Evolutionary conservation across 129 eudicot species (phyloP).

Genomic region (Helianthus tuberosus): DNA sequence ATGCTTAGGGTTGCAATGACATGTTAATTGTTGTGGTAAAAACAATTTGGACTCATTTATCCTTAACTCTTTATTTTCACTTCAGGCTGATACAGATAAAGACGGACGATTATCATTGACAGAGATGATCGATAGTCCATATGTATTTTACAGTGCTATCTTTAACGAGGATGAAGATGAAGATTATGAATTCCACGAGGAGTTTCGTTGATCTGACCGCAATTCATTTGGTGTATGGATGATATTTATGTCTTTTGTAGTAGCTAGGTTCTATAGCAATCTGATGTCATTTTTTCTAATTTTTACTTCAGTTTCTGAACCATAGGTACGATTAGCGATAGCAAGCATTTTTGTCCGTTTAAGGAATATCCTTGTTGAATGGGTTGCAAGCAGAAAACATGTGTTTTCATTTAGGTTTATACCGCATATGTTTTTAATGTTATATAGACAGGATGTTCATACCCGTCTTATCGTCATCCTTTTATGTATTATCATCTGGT

Average conservation of each 20-base stretch:
- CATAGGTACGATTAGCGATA: slow-evolving; percentile 8
- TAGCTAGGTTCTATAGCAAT: slow-evolving; percentile 27
- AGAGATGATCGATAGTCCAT: slow-evolving; percentile 85
- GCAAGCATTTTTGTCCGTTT: neutral
- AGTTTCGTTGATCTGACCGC: slow-evolving; percentile 57
- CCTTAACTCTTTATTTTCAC: slow-evolving; percentile 1
- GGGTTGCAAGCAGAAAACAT: neutral
- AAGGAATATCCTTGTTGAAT: neutral
- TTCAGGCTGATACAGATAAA: slow-evolving; percentile 88
- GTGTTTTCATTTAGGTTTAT: neutral
- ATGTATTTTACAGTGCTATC: slow-evolving; percentile 85
- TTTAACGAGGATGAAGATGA: slow-evolving; percentile 83
- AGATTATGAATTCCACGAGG: slow-evolving; percentile 77
- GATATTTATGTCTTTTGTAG: slow-evolving; percentile 28
- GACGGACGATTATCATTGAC: slow-evolving; percentile 72
- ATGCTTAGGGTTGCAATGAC: no score
- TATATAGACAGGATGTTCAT: neutral
- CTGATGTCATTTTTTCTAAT: slow-evolving; percentile 25
- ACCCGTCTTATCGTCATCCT: no score
- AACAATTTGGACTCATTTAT: neutral
- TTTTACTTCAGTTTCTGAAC: slow-evolving; percentile 27
- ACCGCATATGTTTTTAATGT: neutral
- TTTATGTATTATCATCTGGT: no score
- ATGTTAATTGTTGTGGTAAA: no score
- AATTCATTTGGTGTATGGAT: slow-evolving; percentile 21